Evolutionary conservation across 2,329 filamentous ascomycete species (phyloP).

Genomic region (Grosmannia clavigera): DNA sequence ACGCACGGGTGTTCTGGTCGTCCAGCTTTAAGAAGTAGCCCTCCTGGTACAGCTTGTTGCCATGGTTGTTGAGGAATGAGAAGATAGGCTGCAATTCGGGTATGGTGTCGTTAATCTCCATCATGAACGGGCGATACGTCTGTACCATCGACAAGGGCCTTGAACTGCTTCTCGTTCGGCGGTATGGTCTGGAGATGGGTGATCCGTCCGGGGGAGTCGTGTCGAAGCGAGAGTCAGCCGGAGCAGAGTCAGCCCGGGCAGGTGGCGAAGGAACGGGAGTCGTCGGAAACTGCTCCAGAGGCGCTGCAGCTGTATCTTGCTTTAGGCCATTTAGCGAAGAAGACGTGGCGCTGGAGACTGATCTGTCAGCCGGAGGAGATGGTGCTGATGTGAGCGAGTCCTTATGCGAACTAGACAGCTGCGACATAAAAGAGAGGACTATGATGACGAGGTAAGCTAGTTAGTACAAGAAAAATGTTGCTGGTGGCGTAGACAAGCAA

Average conservation of each 20-base stretch:
- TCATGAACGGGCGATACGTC: constrained; percentile 71
- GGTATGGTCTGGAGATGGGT: constrained; percentile 27
- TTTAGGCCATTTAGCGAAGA: neutral
- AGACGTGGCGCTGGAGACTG: constrained; percentile 7
- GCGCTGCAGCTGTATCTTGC: neutral
- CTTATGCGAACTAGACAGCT: constrained; percentile 45
- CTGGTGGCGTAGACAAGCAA: neutral
- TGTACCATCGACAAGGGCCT: constrained; percentile 79
- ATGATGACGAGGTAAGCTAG: constrained; percentile 10
- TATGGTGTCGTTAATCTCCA: constrained; percentile 78
- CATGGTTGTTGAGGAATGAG: constrained; percentile 84
- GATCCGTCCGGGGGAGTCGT: constrained; percentile 21
- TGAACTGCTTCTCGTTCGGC: constrained; percentile 38
- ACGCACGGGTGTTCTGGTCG: constrained; percentile 82
- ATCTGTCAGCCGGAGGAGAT: constrained; percentile 26
- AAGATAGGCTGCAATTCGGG: constrained; percentile 93
- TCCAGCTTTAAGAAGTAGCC: constrained; percentile 96
- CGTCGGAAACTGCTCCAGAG: constrained; percentile 10
- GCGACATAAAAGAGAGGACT: constrained; percentile 86
- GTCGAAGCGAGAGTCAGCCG: constrained; percentile 12
- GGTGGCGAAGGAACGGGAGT: constrained; percentile 14
- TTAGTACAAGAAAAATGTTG: constrained; percentile 7
- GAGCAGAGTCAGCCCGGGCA: constrained; percentile 25
- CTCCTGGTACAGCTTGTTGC: constrained; percentile 94
- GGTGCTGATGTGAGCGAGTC: constrained; percentile 31